phyloP scores from a whole-genome alignment of 2,329 filamentous ascomycete genomes.

The Sclerotinia glacialis region DNA sequence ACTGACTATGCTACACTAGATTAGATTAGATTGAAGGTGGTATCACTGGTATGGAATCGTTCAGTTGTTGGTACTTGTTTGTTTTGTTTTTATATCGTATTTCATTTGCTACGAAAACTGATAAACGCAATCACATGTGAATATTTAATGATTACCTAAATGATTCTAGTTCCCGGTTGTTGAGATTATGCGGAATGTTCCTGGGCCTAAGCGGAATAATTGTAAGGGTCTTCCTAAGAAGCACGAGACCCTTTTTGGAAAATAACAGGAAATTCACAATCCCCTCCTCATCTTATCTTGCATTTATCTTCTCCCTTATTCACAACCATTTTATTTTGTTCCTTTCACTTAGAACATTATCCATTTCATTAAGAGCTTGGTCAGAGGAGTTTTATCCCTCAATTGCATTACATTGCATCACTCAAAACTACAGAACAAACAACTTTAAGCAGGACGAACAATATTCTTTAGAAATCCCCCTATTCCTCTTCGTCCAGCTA shows the following conservation, averaged over 20 bases:
- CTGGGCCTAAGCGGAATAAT: conserved; percentile 7
- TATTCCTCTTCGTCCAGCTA: not conserved
- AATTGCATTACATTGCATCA: not conserved
- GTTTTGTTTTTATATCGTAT: too few species aligned
- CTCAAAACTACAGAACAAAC: not conserved
- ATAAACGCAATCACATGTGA: conserved; percentile 5
- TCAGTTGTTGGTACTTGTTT: not conserved
- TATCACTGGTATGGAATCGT: too few species aligned
- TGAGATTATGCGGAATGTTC: conserved; percentile 17
- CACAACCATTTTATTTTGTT: not conserved
- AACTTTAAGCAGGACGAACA: not conserved
- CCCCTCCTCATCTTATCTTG: not conserved
- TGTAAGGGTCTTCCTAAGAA: conserved; percentile 3
- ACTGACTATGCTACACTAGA: too few species aligned
- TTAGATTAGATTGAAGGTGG: too few species aligned
- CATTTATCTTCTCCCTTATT: not conserved
- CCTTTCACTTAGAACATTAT: not conserved
- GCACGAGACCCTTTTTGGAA: conserved; percentile 9
- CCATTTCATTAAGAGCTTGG: not conserved
- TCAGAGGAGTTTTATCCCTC: not conserved
- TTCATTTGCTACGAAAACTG: too few species aligned
- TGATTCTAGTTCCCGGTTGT: conserved; percentile 5
- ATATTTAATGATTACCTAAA: conserved; percentile 9
- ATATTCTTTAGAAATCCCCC: not conserved
- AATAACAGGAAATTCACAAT: conserved; percentile 8